Evolutionary conservation across 2,329 filamentous ascomycete species (phyloP).

Genomic region (Lasiodiplodia theobromae): DNA sequence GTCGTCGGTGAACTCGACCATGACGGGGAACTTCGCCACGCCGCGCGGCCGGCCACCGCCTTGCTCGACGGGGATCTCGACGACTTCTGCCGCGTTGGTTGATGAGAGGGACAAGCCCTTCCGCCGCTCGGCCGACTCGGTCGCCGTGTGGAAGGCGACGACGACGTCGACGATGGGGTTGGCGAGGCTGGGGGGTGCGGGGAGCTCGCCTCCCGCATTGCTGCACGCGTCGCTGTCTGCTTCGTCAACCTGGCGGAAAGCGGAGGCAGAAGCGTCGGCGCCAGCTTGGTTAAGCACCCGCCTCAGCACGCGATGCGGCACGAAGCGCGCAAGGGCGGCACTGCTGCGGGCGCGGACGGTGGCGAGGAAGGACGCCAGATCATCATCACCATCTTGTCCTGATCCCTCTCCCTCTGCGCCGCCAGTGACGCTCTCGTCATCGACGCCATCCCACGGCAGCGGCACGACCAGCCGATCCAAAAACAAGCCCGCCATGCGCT

Average conservation of each 20-base stretch:
- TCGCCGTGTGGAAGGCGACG: constrained; percentile 19
- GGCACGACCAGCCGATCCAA: constrained; percentile 28
- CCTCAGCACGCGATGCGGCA: constrained; percentile 10
- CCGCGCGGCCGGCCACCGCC: not conserved
- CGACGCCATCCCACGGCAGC: not conserved
- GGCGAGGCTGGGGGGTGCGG: not conserved
- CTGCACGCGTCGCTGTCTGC: not conserved
- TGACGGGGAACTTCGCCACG: constrained; percentile 31
- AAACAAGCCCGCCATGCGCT: constrained; percentile 24
- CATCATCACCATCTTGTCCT: too few species aligned
- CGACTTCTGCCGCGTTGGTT: not conserved
- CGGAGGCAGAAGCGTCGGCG: not conserved
- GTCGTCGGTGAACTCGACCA: constrained; percentile 31
- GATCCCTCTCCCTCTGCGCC: too few species aligned
- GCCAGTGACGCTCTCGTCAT: too few species aligned
- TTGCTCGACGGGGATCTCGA: not conserved
- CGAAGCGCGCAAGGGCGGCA: constrained; percentile 9
- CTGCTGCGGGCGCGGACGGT: not conserved
- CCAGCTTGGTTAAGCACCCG: not conserved
- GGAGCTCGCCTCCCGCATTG: too few species aligned
- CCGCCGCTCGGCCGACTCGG: constrained; percentile 3
- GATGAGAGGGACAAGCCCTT: not conserved
- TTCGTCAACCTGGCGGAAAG: too few species aligned
- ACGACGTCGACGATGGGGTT: not conserved
- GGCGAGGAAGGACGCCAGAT: not conserved